Conservation (phyloP, 352 stramenopile genomes). For the Pythium volutum region DNA sequence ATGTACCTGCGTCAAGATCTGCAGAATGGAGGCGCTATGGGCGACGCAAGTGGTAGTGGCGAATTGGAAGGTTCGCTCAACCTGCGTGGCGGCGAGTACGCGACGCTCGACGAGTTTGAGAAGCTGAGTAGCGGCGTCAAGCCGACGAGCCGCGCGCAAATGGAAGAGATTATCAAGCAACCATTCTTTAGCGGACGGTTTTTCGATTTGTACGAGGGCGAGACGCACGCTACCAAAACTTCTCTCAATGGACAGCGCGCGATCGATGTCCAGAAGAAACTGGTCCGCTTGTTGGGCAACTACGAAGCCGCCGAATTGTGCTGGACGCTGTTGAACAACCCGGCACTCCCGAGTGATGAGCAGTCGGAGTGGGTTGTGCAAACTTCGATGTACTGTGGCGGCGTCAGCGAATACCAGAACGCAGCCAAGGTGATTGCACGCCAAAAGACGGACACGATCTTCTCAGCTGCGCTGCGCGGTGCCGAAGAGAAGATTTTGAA, state of each 20-base stretch:
- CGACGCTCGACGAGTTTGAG: slow-evolving; percentile 30
- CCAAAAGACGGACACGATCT: slow-evolving; percentile 33
- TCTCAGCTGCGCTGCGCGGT: slow-evolving; percentile 21
- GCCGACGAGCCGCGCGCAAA: slow-evolving; percentile 18
- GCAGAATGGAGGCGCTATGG: slow-evolving; percentile 14
- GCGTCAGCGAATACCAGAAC: slow-evolving; percentile 39
- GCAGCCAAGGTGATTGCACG: slow-evolving; percentile 29
- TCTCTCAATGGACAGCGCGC: slow-evolving; percentile 23
- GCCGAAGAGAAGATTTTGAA: slow-evolving; percentile 26
- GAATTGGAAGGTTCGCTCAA: slow-evolving; percentile 36
- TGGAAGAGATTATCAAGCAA: slow-evolving; percentile 26
- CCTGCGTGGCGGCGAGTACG: slow-evolving; percentile 37
- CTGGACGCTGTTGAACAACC: slow-evolving; percentile 30
- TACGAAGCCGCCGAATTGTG: slow-evolving; percentile 29
- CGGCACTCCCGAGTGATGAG: slow-evolving; percentile 21
- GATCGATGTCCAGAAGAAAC: slow-evolving; percentile 36
- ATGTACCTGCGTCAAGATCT: slow-evolving; percentile 36
- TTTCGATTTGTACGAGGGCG: slow-evolving; percentile 32
- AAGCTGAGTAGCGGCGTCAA: slow-evolving; percentile 29
- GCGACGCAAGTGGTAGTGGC: slow-evolving; percentile 17
- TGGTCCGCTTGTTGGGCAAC: slow-evolving; percentile 34
- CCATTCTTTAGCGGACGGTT: slow-evolving; percentile 28
- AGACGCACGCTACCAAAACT: slow-evolving; percentile 24
- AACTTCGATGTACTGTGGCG: slow-evolving; percentile 28
- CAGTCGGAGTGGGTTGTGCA: slow-evolving; percentile 29